phyloP scores from a whole-genome alignment of 805 yeast species.

The Zygosaccharomyces gambellarensis region DNA sequence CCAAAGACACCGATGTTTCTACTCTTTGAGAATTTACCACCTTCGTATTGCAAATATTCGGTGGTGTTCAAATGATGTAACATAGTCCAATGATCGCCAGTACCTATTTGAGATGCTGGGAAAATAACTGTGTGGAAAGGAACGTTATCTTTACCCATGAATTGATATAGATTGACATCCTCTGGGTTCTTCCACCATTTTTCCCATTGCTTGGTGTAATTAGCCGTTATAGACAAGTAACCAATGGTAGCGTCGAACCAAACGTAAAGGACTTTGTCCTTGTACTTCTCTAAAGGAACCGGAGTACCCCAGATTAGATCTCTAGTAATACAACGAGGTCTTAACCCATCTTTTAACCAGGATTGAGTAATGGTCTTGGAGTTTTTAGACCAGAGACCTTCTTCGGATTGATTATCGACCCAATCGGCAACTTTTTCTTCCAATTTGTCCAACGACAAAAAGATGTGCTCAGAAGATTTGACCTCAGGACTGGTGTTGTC shows the following conservation, averaged over 20 bases:
- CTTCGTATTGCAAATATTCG: conserved; percentile 95
- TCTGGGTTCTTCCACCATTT: conserved; percentile 96
- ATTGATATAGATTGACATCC: conserved; percentile 82
- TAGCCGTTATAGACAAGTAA: conserved; percentile 92
- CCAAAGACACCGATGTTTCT: conserved; percentile 98
- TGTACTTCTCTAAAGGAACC: conserved; percentile 82
- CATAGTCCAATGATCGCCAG: conserved; percentile 84
- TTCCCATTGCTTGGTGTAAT: conserved; percentile 75
- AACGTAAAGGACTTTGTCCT: conserved; percentile 89
- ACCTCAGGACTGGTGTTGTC: conserved; percentile 80
- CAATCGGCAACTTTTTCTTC: conserved; percentile 71
- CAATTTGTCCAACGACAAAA: conserved; percentile 75
- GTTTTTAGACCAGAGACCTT: conserved; percentile 90
- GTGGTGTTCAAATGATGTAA: conserved; percentile 89
- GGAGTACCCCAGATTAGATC: conserved; percentile 99
- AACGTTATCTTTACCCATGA: conserved; percentile 99
- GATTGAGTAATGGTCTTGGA: conserved; percentile 82
- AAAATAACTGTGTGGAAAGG: conserved; percentile 98
- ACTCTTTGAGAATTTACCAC: conserved; percentile 97
- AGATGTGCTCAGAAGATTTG: conserved; percentile 78
- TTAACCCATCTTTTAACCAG: conserved; percentile 91
- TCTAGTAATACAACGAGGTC: conserved; percentile 94
- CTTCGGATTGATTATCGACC: conserved; percentile 60
- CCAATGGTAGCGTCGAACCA: conserved; percentile 99
- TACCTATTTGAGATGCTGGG: conserved; percentile 91